A percentile compares a stretch with the other conserved stretches of the same genome.
These are phyloP conservation scores for Drechmeria coniospora DNA, from an alignment of 2,329 filamentous ascomycete species.

Conservation along the genomic window DNA sequence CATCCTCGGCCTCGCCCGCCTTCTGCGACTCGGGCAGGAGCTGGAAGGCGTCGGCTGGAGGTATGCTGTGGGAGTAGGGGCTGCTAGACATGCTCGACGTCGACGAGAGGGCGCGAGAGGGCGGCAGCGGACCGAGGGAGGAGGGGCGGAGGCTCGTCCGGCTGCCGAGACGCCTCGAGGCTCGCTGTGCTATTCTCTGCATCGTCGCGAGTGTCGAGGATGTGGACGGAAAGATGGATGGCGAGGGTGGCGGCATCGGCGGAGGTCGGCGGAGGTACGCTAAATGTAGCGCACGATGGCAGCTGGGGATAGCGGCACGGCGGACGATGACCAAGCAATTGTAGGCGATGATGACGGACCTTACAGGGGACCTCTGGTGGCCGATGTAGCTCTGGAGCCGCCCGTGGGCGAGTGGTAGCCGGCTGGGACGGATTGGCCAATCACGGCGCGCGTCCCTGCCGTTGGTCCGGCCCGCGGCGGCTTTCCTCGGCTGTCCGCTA, in stretches of 20 bases:
- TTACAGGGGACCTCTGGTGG: too few relatives aligned
- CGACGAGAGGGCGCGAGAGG: constrained; percentile 16
- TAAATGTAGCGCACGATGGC: too few relatives aligned
- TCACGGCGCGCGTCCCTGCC: constrained; percentile 6
- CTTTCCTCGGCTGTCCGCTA: constrained; percentile 21
- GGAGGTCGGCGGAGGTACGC: too few relatives aligned
- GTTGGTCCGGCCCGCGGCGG: constrained; percentile 12
- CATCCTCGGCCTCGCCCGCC: constrained; percentile 66
- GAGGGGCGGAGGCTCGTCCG: constrained; percentile 7
- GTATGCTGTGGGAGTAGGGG: constrained; percentile 13
- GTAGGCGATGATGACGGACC: too few relatives aligned
- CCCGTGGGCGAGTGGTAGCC: background rate
- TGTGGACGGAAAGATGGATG: too few relatives aligned
- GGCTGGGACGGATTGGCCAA: constrained; percentile 13
- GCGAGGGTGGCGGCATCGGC: too few relatives aligned
- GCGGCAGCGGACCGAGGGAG: constrained; percentile 5
- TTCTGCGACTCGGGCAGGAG: constrained; percentile 66
- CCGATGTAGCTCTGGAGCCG: background rate
- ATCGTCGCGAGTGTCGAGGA: constrained; percentile 18
- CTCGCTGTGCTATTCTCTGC: constrained; percentile 16
- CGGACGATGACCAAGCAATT: too few relatives aligned
- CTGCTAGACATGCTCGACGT: constrained; percentile 18
- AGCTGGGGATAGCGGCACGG: too few relatives aligned
- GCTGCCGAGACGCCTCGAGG: constrained; percentile 13
- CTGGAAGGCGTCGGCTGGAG: constrained; percentile 65